Percentiles rank a stretch among this genome's conserved stretches.
Evolutionary conservation across 495 filamentous ascomycete genomes (phyloP).

Genomic region (Lasiosphaeris hirsuta): DNA sequence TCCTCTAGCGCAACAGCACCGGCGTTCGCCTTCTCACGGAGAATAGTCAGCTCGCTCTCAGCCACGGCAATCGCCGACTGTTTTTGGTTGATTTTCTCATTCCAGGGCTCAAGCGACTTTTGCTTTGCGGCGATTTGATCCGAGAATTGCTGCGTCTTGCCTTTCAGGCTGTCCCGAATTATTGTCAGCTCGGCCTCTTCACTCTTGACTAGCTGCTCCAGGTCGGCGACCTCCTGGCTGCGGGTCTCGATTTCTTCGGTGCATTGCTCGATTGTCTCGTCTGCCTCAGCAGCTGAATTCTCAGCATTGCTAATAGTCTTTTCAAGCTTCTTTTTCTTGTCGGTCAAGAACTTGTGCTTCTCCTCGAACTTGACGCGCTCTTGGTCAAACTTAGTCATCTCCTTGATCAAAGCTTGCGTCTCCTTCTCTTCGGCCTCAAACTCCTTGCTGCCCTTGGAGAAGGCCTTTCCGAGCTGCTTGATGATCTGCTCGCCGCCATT

Average conservation of each 20-base stretch:
- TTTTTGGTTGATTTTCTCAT: constrained; percentile 92
- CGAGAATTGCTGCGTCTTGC: constrained; percentile 91
- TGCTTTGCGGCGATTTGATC: constrained; percentile 91
- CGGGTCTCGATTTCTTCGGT: constrained; percentile 73
- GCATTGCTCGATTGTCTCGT: constrained; percentile 72
- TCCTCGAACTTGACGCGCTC: constrained; percentile 96
- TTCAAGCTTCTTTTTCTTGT: constrained; percentile 92
- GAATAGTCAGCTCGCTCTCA: constrained; percentile 87
- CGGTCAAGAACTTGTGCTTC: constrained; percentile 85
- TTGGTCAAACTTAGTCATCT: constrained; percentile 89
- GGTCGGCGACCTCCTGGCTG: constrained; percentile 60
- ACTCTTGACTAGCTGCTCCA: constrained; percentile 68
- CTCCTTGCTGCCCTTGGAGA: constrained; percentile 76
- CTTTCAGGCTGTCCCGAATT: constrained; percentile 82
- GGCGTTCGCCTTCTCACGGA: constrained; percentile 82
- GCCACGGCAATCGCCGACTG: constrained; percentile 90
- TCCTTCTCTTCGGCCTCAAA: constrained; percentile 79
- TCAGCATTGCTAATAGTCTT: constrained; percentile 71
- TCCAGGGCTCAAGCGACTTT: constrained; percentile 94
- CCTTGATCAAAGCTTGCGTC: constrained; percentile 74
- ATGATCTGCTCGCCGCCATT: constrained; percentile 88
- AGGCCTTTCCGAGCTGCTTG: constrained; percentile 80
- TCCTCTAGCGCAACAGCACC: constrained; percentile 80
- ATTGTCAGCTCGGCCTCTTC: constrained; percentile 78
- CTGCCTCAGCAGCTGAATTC: constrained; percentile 65